A percentile compares a stretch with the other conserved stretches of the same genome.
phyloP scores from a whole-genome alignment of 1,284 basidiomycete species.

The Cystobasidiaceae sp. region DNA sequence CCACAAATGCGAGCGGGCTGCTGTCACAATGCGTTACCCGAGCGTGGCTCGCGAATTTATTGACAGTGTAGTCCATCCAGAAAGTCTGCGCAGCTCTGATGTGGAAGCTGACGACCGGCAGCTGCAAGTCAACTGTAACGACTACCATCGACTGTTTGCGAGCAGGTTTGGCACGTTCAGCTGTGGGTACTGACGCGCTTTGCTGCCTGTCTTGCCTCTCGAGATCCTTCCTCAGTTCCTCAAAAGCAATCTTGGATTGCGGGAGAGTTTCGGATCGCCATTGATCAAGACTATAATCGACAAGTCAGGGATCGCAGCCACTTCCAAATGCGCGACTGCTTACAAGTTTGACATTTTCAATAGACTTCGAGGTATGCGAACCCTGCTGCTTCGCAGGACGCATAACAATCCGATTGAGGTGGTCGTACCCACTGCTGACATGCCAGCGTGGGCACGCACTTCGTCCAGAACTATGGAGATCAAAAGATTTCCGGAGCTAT shows the following conservation, averaged over 20 bases:
- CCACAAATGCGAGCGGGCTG: too few species aligned
- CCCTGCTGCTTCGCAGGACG: slow-evolving; percentile 4
- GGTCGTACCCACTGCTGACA: too few species aligned
- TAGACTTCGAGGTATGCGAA: slow-evolving; percentile 65
- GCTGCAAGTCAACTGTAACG: slow-evolving; percentile 15
- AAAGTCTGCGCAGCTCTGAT: slow-evolving; percentile 36
- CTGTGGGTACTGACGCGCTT: not conserved
- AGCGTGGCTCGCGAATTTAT: slow-evolving; percentile 6
- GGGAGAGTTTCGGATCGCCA: slow-evolving; percentile 73
- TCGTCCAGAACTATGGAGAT: too few species aligned
- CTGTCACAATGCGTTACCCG: too few species aligned
- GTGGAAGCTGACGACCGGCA: slow-evolving; percentile 31
- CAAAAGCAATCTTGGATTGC: slow-evolving; percentile 22
- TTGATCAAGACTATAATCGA: slow-evolving; percentile 54
- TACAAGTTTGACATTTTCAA: slow-evolving; percentile 64
- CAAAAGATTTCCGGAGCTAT: too few species aligned
- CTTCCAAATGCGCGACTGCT: not conserved
- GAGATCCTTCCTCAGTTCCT: slow-evolving; percentile 27
- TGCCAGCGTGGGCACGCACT: too few species aligned
- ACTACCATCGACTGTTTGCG: not conserved
- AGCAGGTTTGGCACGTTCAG: not conserved
- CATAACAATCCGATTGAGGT: not conserved
- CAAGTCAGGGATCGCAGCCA: not conserved
- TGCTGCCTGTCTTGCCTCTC: not conserved
- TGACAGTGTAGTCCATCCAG: slow-evolving; percentile 31